phyloP scores from a whole-genome alignment of 1,139 yeast genomes.

The Diutina catenulata region DNA sequence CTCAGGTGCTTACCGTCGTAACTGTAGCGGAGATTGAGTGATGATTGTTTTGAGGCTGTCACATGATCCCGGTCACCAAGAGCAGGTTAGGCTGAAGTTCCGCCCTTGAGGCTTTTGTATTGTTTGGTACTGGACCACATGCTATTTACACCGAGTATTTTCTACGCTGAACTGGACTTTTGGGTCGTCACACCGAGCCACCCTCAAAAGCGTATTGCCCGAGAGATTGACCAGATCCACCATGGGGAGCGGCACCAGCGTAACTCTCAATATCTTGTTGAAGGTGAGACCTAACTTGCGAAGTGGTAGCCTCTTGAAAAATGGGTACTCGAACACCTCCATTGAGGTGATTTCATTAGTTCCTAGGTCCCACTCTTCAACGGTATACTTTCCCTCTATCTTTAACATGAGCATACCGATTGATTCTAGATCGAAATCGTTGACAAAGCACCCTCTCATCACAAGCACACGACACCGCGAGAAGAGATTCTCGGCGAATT shows the following conservation, averaged over 20 bases:
- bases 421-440: not conserved
- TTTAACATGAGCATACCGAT: not conserved
- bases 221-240: not conserved
- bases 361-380: constrained; percentile 1
- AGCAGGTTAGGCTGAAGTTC: too few species aligned
- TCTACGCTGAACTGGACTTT: too few species aligned
- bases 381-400: not conserved
- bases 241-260: not conserved
- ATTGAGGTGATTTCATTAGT: not conserved
- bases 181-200: too few species aligned
- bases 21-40: too few species aligned
- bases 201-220: too few species aligned
- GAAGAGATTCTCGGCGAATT: not conserved
- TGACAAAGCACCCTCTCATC: constrained; percentile 2
- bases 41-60: too few species aligned
- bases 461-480: not conserved
- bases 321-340: not conserved
- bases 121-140: too few species aligned
- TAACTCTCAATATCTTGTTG: not conserved
- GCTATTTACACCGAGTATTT: too few species aligned
- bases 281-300: not conserved
- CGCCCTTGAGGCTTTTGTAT: too few species aligned
- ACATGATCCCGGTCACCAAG: too few species aligned
- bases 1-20: too few species aligned
- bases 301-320: not conserved